Conservation (phyloP, 2,329 filamentous ascomycete species). For the Pyrenophora graminea region DNA sequence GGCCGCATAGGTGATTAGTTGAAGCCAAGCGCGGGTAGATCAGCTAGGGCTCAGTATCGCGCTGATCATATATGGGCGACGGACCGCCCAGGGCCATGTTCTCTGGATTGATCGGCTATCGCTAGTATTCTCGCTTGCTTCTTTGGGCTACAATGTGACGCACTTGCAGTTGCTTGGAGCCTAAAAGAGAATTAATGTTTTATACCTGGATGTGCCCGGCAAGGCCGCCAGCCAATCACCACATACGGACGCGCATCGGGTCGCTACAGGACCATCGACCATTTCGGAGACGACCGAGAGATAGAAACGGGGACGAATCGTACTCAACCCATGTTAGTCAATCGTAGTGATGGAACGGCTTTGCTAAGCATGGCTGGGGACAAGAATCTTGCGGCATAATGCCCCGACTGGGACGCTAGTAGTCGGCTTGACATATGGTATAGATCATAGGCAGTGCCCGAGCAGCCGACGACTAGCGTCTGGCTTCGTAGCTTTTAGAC, state of each 20-base stretch:
- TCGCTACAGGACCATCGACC: not conserved
- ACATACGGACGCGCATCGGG: not conserved
- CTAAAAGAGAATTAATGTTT: not conserved
- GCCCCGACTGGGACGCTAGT: no score
- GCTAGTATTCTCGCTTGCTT: conserved; percentile 4
- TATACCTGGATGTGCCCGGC: not conserved
- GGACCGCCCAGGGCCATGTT: not conserved
- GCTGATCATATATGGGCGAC: conserved; percentile 12
- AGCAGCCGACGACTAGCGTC: no score
- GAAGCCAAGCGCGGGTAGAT: conserved; percentile 13
- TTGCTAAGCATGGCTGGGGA: no score
- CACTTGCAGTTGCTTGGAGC: not conserved
- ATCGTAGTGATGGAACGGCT: no score
- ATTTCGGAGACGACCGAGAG: not conserved
- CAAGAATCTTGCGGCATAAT: no score
- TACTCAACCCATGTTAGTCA: no score
- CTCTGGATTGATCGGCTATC: not conserved
- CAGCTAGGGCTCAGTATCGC: conserved; percentile 2
- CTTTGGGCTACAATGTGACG: conserved; percentile 3
- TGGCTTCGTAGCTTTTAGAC: no score
- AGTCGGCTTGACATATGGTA: no score
- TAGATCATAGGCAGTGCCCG: no score
- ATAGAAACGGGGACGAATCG: not conserved
- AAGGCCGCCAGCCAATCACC: not conserved
- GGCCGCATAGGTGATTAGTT: not conserved